Evolutionary conservation across 106 monocot genomes (phyloP).

Genomic region (Narthecium ossifragum): DNA sequence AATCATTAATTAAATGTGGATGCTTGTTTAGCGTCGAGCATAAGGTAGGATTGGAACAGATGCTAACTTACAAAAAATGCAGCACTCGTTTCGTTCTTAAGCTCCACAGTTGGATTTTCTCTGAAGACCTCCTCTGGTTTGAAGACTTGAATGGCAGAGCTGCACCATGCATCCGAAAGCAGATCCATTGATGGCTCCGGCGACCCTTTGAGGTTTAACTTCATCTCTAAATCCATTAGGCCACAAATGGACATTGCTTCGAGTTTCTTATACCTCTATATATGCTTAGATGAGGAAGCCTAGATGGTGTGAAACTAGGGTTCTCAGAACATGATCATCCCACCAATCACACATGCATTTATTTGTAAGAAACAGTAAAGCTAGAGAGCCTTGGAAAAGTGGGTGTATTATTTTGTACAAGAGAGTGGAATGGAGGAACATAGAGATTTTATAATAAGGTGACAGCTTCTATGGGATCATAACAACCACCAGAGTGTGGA

Average conservation of each 20-base stretch:
- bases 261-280: too few relatives aligned
- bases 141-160: slow-evolving; percentile 49
- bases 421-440: not conserved
- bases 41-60: too few relatives aligned
- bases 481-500: not conserved
- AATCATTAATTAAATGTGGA: too few relatives aligned
- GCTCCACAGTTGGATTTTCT: slow-evolving; percentile 5
- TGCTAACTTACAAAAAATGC: too few relatives aligned
- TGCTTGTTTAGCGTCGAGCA: too few relatives aligned
- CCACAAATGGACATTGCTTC: too few relatives aligned
- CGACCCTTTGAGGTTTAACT: too few relatives aligned
- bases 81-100: not conserved
- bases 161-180: slow-evolving; percentile 52
- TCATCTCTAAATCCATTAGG: slow-evolving; percentile 16
- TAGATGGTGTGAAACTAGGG: too few relatives aligned
- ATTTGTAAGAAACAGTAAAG: too few relatives aligned
- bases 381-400: too few relatives aligned
- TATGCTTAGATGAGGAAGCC: too few relatives aligned
- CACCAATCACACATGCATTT: not conserved
- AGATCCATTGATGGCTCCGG: slow-evolving; percentile 22
- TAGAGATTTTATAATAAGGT: slow-evolving; percentile 3
- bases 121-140: slow-evolving; percentile 17
- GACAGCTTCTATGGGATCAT: slow-evolving; percentile 1
- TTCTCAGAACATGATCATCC: slow-evolving; percentile 15
- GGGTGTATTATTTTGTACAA: too few relatives aligned